Evolutionary conservation across 208 protist species (phyloP).

Genomic region (Strigomonas culicis): DNA sequence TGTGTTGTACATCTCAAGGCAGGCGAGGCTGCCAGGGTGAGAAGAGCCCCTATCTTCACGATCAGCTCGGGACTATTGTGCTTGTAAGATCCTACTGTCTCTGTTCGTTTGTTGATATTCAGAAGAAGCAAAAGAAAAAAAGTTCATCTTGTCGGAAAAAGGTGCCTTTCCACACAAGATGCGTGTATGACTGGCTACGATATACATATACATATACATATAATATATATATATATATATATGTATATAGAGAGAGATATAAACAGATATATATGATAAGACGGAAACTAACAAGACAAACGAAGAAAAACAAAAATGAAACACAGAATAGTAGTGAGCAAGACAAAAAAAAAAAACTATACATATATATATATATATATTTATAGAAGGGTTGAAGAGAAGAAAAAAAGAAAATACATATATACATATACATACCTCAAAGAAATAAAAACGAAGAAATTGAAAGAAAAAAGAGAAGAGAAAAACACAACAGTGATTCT

Average conservation of each 20-base stretch:
- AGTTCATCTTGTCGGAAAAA: too few relatives aligned
- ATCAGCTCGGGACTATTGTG: too few relatives aligned
- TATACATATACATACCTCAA: background rate
- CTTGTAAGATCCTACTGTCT: too few relatives aligned
- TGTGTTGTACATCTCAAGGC: too few relatives aligned
- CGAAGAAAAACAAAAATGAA: background rate
- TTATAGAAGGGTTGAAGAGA: background rate
- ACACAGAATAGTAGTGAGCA: background rate
- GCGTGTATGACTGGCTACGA: background rate
- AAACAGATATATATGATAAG: slow-evolving; percentile 11
- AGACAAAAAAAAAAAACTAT: slow-evolving; percentile 6
- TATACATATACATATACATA: too few relatives aligned
- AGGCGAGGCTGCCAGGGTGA: too few relatives aligned
- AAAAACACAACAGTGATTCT: slow-evolving; percentile 1
- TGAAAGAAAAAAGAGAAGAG: background rate
- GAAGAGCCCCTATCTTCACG: too few relatives aligned
- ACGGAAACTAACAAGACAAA: too few relatives aligned
- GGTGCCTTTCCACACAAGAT: slow-evolving; percentile 1
- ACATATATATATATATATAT: slow-evolving; percentile 9
- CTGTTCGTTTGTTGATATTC: too few relatives aligned
- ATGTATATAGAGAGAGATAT: too few relatives aligned
- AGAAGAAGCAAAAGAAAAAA: too few relatives aligned
- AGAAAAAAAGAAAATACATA: slow-evolving; percentile 4
- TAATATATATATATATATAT: too few relatives aligned
- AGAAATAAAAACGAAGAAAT: slow-evolving; percentile 5